Conservation (phyloP, 208 protist species). For the Strigomonas galati region DNA sequence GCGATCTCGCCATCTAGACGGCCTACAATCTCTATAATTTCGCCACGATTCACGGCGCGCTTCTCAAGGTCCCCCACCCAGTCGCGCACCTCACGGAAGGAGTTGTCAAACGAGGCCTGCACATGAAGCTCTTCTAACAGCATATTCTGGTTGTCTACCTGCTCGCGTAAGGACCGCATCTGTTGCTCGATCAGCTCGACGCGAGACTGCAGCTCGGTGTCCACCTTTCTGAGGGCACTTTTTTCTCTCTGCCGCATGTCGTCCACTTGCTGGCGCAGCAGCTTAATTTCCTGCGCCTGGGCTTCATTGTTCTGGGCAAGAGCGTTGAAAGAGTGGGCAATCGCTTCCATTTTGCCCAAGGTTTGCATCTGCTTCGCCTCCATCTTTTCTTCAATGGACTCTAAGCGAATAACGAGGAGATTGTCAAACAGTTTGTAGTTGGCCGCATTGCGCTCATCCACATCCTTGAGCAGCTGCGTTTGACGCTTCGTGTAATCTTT, state of each 20-base stretch:
- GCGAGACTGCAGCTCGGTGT: background rate
- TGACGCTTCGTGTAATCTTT: no score
- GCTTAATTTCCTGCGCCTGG: no score
- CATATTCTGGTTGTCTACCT: background rate
- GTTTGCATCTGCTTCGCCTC: background rate
- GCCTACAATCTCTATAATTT: slow-evolving; percentile 51
- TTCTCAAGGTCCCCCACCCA: slow-evolving; percentile 79
- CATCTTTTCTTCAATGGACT: no score
- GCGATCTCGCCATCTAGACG: slow-evolving; percentile 38
- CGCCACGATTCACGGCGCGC: slow-evolving; percentile 46
- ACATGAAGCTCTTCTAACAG: slow-evolving; percentile 33
- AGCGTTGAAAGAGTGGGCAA: no score
- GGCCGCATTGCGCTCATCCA: background rate
- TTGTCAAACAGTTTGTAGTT: background rate
- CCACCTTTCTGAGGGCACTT: background rate
- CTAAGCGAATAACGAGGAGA: background rate
- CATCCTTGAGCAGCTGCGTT: background rate
- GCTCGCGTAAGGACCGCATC: background rate
- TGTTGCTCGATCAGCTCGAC: background rate
- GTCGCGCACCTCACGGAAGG: slow-evolving; percentile 79
- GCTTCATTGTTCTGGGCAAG: no score
- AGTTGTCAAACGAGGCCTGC: slow-evolving; percentile 40
- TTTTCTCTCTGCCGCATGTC: background rate
- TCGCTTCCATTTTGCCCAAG: background rate
- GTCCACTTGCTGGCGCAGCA: background rate